Percentiles rank a stretch among this genome's conserved stretches.
Conservation (phyloP, 192 early-diverging fungal species). For the Mortierella antarctica region DNA sequence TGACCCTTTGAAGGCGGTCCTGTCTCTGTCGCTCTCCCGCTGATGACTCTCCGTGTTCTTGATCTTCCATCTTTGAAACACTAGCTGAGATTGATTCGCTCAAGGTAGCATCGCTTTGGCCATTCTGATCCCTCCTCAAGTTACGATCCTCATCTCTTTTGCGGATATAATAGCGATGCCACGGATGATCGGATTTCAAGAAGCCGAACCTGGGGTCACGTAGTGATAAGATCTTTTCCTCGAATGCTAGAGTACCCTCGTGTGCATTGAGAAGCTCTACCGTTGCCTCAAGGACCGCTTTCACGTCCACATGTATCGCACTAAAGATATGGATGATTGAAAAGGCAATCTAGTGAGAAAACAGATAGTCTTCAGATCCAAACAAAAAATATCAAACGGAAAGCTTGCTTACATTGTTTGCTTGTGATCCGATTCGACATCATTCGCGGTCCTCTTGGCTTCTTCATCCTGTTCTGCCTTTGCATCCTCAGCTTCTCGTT, state of each 20-base stretch:
- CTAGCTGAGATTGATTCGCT: not conserved
- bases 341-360: not conserved
- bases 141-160: constrained; percentile 3
- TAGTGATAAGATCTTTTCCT: constrained; percentile 7
- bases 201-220: constrained; percentile 26
- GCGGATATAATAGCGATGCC: constrained; percentile 22
- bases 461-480: constrained; percentile 35
- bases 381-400: not conserved
- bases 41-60: too few relatives aligned
- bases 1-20: constrained; percentile 35
- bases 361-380: not conserved
- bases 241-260: constrained; percentile 2
- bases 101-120: not conserved
- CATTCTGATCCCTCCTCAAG: too few relatives aligned
- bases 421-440: constrained; percentile 1
- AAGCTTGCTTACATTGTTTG: not conserved
- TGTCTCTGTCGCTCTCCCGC: not conserved
- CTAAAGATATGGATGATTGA: not conserved
- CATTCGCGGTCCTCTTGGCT: not conserved
- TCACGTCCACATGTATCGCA: constrained; percentile 26
- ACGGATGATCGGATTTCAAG: constrained; percentile 14
- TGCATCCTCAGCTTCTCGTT: constrained; percentile 39
- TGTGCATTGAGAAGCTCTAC: constrained; percentile 10
- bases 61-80: not conserved
- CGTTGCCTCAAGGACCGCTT: constrained; percentile 37